phyloP scores from a whole-genome alignment of 2,329 filamentous ascomycete genomes.

The Penicillium sp. region DNA sequence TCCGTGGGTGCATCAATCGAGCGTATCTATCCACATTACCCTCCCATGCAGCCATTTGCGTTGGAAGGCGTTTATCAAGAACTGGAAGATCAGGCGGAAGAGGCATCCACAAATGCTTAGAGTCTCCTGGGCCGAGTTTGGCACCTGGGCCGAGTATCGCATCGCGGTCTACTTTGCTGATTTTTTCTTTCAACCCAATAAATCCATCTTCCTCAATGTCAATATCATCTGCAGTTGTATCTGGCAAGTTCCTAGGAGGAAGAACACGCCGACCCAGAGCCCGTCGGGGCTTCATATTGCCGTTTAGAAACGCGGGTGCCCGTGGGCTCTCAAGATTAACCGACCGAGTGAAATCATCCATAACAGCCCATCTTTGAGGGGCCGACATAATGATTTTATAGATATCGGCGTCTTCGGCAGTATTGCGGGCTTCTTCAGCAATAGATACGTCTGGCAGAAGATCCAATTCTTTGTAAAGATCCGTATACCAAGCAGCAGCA shows the following conservation, averaged over 20 bases:
- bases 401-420: background rate
- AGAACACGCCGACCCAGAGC: constrained; percentile 7
- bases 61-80: constrained; percentile 11
- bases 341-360: background rate
- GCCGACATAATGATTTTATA: background rate
- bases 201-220: constrained; percentile 17
- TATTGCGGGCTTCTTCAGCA: background rate
- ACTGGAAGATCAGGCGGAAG: constrained; percentile 15
- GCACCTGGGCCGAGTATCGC: no score
- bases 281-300: constrained; percentile 12
- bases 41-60: constrained; percentile 14
- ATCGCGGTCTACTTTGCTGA: no score
- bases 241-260: constrained; percentile 5
- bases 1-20: constrained; percentile 14
- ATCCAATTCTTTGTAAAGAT: constrained; percentile 15
- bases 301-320: background rate
- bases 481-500: constrained; percentile 18
- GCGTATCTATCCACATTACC: constrained; percentile 15
- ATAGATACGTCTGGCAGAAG: background rate
- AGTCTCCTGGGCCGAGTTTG: constrained; percentile 8
- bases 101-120: constrained; percentile 13
- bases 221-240: constrained; percentile 12
- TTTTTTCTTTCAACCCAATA: background rate
- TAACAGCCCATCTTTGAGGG: background rate
- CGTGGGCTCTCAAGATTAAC: background rate